Percentiles rank a stretch among this genome's conserved stretches.
Evolutionary conservation across 371 early-diverging fungal genomes (phyloP).

Genomic region (Parasitella parasitica): DNA sequence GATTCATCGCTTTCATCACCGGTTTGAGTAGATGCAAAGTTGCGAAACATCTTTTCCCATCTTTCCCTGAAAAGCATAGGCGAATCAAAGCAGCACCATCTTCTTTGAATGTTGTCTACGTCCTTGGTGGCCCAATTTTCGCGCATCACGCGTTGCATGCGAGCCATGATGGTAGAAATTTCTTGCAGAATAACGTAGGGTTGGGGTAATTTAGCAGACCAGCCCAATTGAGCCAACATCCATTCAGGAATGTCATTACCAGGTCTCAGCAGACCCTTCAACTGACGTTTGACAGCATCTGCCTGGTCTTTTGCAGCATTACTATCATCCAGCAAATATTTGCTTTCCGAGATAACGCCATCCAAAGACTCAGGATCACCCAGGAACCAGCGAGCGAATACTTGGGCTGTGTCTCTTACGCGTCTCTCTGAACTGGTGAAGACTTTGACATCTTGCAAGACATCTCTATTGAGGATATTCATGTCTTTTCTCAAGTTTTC

Average conservation of each 20-base stretch:
- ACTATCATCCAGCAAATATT: constrained; percentile 93
- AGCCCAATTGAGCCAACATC: constrained; percentile 38
- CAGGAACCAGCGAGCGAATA: constrained; percentile 76
- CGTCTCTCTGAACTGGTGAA: constrained; percentile 88
- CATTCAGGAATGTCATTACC: constrained; percentile 48
- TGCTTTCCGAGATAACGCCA: constrained; percentile 68
- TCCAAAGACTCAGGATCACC: constrained; percentile 57
- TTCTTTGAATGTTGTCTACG: constrained; percentile 58
- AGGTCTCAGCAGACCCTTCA: constrained; percentile 57
- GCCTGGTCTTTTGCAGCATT: constrained; percentile 93
- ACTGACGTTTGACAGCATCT: constrained; percentile 80
- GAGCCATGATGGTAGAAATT: constrained; percentile 68
- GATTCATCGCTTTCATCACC: constrained; percentile 15
- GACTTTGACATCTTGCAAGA: constrained; percentile 87
- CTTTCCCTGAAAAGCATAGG: constrained; percentile 82
- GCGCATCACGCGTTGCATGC: constrained; percentile 72
- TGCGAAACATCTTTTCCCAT: constrained; percentile 93
- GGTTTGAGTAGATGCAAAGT: constrained; percentile 58
- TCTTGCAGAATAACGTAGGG: constrained; percentile 69
- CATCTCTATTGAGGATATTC: constrained; percentile 78
- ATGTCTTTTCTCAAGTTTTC: constrained; percentile 93
- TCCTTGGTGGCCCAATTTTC: constrained; percentile 66
- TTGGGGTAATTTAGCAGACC: constrained; percentile 60
- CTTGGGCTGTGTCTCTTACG: constrained; percentile 86
- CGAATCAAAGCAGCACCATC: constrained; percentile 83